Evolutionary conservation across 164 flowering plant genomes (phyloP), one percentile per base, ranked within the genome.

Genomic region (Akebia trifoliata): DNA sequence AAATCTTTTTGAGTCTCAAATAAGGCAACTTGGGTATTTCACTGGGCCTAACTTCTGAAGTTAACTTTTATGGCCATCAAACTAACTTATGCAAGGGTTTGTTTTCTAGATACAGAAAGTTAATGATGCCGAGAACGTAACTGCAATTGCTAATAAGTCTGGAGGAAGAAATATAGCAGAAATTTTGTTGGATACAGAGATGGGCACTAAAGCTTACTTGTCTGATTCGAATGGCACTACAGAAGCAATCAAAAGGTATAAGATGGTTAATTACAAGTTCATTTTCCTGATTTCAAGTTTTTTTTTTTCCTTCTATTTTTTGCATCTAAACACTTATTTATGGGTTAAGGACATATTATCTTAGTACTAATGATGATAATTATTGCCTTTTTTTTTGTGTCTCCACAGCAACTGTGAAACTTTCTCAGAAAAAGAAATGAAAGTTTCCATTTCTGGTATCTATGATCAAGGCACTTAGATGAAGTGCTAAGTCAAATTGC

Each of bases 401-500:
- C n/a, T 54, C 28, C 30, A n/a, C 72, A 76, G 78, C 50, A 55
- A 45, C 26, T 50, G 45, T 22, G 57, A 37, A 59, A 36, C 32
- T 15, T 18, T 26, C 15, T 49, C 37, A 26, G 66, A 68, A 39
- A 29, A 62, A 66, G 69, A 63, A 61, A 29, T 12, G 47, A 52
- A 55, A 10, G n/a, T n/a, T n/a, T 31, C 61, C 34, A 43, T 38
- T 56, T 22, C 50, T 44, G 30, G 58, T 18, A 31, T 45, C 35
- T 59, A 51, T 26, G 58, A 56, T 51, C 61, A 54, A 61, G 46
- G 42, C 53, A 72, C 32, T 64, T 26, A 34, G 61, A 62, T 51
- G 74, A 76, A 34, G 43, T 69, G 65, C 39, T 51, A 36, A 66
- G 38, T 17, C 84, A 84, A 68, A 63, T 78, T 71, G 71, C 48